A percentile compares a stretch with the other conserved stretches of the same genome.
These are phyloP conservation scores for Talaromyces sp. DNA, from an alignment of 2,329 filamentous ascomycete species.

Conservation along the genomic window DNA sequence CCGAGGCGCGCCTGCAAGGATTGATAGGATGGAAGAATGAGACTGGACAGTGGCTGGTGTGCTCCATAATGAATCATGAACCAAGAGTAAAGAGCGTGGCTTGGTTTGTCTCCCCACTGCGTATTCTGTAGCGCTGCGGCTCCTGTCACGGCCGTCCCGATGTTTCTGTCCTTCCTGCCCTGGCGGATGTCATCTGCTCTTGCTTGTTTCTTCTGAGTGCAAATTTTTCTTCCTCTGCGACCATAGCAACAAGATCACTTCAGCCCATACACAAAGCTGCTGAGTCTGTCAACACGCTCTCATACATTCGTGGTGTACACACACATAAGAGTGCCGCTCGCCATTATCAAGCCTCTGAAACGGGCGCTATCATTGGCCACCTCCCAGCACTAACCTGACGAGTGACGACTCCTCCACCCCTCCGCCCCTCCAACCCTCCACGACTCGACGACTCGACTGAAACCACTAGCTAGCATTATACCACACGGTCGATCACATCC, in stretches of 20 bases:
- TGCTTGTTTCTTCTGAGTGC: background rate
- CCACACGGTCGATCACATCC: background rate
- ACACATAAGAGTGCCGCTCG: too few relatives aligned
- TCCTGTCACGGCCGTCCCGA: background rate
- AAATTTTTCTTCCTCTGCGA: background rate
- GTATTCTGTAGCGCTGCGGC: background rate
- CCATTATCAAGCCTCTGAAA: background rate
- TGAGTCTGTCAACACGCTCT: background rate
- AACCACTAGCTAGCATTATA: slow-evolving; percentile 10
- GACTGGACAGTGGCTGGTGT: background rate
- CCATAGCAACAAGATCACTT: too few relatives aligned
- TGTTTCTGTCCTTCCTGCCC: background rate
- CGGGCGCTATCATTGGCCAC: background rate
- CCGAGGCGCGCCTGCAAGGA: background rate
- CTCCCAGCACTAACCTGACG: background rate
- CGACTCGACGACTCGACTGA: background rate
- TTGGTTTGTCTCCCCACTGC: slow-evolving; percentile 1
- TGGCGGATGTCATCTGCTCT: background rate
- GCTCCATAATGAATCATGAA: background rate
- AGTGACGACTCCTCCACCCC: slow-evolving; percentile 18
- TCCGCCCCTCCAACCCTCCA: slow-evolving; percentile 19
- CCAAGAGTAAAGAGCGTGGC: background rate
- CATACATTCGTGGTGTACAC: background rate
- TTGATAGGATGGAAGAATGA: background rate
- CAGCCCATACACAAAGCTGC: background rate